A percentile compares a stretch with the other conserved stretches of the same genome.
These are phyloP conservation scores for Skeletonema grethae DNA, from an alignment of 108 stramenopile genomes.

Conservation along the genomic window DNA sequence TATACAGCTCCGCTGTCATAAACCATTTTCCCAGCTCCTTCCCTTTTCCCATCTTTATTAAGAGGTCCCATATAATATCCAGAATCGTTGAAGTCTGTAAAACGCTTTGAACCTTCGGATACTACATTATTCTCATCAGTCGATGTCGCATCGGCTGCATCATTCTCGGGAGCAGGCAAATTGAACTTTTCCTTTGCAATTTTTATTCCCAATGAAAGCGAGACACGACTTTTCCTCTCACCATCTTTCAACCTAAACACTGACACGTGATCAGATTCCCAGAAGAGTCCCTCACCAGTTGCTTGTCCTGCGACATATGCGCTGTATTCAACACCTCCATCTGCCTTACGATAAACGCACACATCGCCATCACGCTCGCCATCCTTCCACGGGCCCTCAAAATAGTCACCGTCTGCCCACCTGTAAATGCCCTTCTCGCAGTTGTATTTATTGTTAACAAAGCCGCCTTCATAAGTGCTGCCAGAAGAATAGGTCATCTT, in stretches of 20 bases:
- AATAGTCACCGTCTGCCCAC: conserved; percentile 9
- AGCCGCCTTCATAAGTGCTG: conserved; percentile 23
- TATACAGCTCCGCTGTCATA: conserved; percentile 7
- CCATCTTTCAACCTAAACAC: conserved; percentile 12
- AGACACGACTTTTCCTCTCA: conserved; percentile 5
- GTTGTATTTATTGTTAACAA: conserved; percentile 31
- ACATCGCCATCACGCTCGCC: conserved; percentile 23
- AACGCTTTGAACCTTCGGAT: background rate
- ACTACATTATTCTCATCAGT: background rate
- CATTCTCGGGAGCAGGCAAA: conserved; percentile 1
- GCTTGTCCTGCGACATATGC: conserved; percentile 10
- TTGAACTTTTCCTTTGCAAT: conserved; percentile 14
- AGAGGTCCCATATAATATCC: background rate
- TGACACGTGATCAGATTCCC: conserved; percentile 3
- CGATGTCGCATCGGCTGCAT: background rate
- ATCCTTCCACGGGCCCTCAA: conserved; percentile 19
- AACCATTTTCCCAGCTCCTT: conserved; percentile 7
- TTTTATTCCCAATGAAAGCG: conserved; percentile 3
- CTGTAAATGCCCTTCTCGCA: conserved; percentile 26
- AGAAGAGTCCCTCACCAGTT: conserved; percentile 19
- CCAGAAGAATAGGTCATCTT: conserved; percentile 36
- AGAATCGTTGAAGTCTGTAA: conserved; percentile 3
- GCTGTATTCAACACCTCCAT: conserved; percentile 14
- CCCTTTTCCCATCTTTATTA: background rate
- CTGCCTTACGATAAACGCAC: conserved; percentile 4